Evolutionary conservation across 768 basidiomycete genomes (phyloP), one percentile per base, ranked within the genome.

Genomic region (Boletus bicolor): DNA sequence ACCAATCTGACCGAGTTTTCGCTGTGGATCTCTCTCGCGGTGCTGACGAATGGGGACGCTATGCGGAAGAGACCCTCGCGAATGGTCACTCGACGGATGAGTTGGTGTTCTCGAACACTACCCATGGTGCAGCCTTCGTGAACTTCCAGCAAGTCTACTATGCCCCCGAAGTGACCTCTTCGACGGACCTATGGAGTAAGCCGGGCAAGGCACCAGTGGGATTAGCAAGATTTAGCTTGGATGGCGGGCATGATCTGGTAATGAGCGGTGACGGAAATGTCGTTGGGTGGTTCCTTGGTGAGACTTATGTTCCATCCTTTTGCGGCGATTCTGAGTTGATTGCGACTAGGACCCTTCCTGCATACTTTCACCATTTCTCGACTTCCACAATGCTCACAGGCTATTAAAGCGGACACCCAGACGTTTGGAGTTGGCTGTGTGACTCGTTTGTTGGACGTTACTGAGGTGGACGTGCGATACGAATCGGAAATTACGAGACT

Each of bases 241-340:
- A 89, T 66, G 88, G 88, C 17, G 88, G 87, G 1, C 88, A 90
- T 61, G 85, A 85, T 64, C 66, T 89, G 37, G 76, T 82, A 2
- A 84, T 81, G 73, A 85, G 81, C 35, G 64, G 77, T 11, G 84
- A 89, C 64, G 87, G 88, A 17, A 80, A 76, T 51, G 82, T 74
- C 34, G 53, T 89, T 35, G 86, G 87, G 58, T 90, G 88, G 88
- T 80, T 90, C 69, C 76, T 90, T 32, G 88, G 88, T 87, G 65
- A 44, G 76, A 41, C 11, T 36, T 46, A 24, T 37, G 28, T 34
- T 30, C 8, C n/a, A 41, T 15, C 2, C 30, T 17, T 49, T 48
- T 42, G 45, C 30, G 10, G 37, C 0, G 24, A 45, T 51, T 39
- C 52, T 55, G 38, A 58, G 2, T 42, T 41, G 19, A 39, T 47